phyloP scores from a whole-genome alignment of 106 monocot genomes.

The Ottelia alismoides region DNA sequence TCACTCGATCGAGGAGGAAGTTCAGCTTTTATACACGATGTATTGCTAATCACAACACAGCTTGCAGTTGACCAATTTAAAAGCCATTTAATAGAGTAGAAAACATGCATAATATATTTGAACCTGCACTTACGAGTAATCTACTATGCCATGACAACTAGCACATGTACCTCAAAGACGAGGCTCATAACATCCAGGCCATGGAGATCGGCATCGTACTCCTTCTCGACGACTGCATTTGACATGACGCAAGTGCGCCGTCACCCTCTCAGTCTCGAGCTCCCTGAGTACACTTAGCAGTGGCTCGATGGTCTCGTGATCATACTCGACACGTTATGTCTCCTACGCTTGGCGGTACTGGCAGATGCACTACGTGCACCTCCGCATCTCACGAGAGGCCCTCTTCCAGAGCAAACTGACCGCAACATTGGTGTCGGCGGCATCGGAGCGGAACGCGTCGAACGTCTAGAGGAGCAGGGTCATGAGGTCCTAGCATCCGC shows the following conservation, averaged over 20 bases:
- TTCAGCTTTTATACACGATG: too few relatives aligned
- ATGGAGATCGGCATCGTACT: conserved; percentile 53
- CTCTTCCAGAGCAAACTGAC: conserved; percentile 60
- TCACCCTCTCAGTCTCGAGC: conserved; percentile 80
- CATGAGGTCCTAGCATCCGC: conserved; percentile 56
- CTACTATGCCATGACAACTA: too few relatives aligned
- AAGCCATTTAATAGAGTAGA: too few relatives aligned
- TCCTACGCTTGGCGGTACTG: conserved; percentile 81
- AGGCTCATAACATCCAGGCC: conserved; percentile 66
- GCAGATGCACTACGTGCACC: conserved; percentile 73
- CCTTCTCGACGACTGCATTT: conserved; percentile 31
- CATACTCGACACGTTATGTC: conserved; percentile 43
- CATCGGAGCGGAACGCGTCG: conserved; percentile 43
- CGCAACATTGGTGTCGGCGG: conserved; percentile 36
- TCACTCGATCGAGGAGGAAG: too few relatives aligned
- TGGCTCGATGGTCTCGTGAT: conserved; percentile 53
- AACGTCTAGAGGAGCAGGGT: conserved; percentile 83
- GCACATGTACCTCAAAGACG: conserved; percentile 84
- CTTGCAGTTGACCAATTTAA: too few relatives aligned
- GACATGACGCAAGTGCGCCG: conserved; percentile 57
- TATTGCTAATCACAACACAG: too few relatives aligned
- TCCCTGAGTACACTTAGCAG: conserved; percentile 51
- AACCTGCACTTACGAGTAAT: too few relatives aligned
- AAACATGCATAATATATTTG: too few relatives aligned
- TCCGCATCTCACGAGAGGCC: conserved; percentile 39